phyloP scores from a whole-genome alignment of 306 rosid species.

The Trichosanthes truncata region DNA sequence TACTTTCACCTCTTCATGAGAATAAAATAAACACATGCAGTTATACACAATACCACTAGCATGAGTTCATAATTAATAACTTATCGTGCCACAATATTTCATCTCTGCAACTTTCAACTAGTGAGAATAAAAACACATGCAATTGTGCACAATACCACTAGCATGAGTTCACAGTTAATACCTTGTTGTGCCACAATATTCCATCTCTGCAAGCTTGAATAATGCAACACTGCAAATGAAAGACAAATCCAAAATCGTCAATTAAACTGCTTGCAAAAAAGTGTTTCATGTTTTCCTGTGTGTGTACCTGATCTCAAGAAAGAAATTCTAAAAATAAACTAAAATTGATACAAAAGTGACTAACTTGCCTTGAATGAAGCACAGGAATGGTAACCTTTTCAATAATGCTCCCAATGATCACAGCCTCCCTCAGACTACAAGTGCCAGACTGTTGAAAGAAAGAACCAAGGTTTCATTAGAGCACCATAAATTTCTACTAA shows the following conservation, averaged over 20 bases:
- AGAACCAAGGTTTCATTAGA: not conserved
- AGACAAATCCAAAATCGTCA: conserved; percentile 17
- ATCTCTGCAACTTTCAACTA: not conserved
- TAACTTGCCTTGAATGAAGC: conserved; percentile 81
- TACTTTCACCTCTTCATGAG: not conserved
- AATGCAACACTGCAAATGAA: conserved; percentile 60
- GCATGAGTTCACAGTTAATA: conserved; percentile 16
- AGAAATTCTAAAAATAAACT: not conserved
- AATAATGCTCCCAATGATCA: conserved; percentile 75
- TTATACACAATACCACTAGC: not conserved
- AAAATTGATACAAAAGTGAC: not conserved
- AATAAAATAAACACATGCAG: not conserved
- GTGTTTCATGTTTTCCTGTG: not conserved
- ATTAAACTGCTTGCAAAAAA: conserved; percentile 8
- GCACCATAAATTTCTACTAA: not conserved
- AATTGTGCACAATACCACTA: not conserved
- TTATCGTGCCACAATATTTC: not conserved
- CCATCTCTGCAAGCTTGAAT: conserved; percentile 80
- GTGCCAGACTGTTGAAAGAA: conserved; percentile 57
- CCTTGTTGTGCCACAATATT: conserved; percentile 96
- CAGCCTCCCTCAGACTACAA: conserved; percentile 89
- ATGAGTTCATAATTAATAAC: not conserved
- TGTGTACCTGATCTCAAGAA: not conserved
- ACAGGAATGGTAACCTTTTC: conserved; percentile 80
- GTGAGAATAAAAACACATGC: not conserved